Percentiles rank a stretch among this genome's conserved stretches.
phyloP scores from a whole-genome alignment of 768 basidiomycete genomes.

The Macrocybe gigantea region DNA sequence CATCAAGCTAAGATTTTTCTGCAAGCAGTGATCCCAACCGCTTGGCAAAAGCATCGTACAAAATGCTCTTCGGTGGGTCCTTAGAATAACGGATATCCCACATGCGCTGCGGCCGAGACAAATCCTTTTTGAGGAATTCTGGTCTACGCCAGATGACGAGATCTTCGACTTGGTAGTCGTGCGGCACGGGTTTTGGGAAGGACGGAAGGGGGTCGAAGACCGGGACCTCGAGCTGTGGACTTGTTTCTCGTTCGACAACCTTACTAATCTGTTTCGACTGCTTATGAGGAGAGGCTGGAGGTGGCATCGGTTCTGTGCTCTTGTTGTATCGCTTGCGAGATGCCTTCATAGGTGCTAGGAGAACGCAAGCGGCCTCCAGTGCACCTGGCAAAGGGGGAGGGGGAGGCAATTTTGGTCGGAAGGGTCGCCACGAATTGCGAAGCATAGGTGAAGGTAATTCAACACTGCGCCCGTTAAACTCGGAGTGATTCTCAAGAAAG shows the following conservation, averaged over 20 bases:
- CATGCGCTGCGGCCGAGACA: constrained; percentile 13
- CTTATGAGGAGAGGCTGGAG: constrained; percentile 8
- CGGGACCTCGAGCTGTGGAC: constrained; percentile 3
- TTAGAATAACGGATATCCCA: not conserved
- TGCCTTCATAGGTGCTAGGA: constrained; percentile 3
- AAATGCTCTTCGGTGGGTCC: constrained; percentile 13
- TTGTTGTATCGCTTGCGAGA: not conserved
- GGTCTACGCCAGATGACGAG: constrained; percentile 11
- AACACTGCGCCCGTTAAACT: constrained; percentile 6
- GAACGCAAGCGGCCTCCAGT: constrained; percentile 8
- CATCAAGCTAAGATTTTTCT: too few species aligned
- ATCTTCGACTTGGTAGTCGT: constrained; percentile 3
- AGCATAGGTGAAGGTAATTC: constrained; percentile 9
- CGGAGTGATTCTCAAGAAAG: constrained; percentile 11
- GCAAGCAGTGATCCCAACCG: constrained; percentile 1
- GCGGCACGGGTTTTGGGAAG: constrained; percentile 1
- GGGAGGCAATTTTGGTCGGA: constrained; percentile 6
- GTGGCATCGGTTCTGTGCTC: constrained; percentile 1
- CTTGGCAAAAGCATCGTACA: constrained; percentile 15
- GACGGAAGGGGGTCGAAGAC: constrained; percentile 11
- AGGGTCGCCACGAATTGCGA: constrained; percentile 13
- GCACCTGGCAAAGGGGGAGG: constrained; percentile 9
- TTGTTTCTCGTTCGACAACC: too few species aligned
- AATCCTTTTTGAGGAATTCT: constrained; percentile 10
- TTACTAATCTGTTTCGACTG: not conserved